Conservation (phyloP, 1,139 yeast species). For the Geotrichum aggregatum region DNA sequence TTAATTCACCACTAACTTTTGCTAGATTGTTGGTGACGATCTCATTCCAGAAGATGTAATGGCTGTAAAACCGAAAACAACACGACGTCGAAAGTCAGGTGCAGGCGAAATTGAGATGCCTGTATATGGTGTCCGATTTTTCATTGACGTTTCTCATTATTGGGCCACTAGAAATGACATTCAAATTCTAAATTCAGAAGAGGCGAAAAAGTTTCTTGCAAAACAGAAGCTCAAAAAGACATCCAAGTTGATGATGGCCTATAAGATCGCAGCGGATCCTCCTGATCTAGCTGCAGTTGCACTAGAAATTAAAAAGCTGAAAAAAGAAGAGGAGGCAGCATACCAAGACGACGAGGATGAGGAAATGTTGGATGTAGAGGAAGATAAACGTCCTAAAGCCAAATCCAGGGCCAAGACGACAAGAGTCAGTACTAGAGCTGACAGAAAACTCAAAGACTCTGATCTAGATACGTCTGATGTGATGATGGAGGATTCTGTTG, state of each 20-base stretch:
- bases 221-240: slow-evolving; percentile 3
- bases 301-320: not conserved
- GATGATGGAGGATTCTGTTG: not conserved
- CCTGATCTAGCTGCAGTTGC: not conserved
- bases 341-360: slow-evolving; percentile 9
- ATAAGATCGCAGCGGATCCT: slow-evolving; percentile 12
- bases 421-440: slow-evolving; percentile 1
- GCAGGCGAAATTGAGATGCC: slow-evolving; percentile 9
- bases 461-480: not conserved
- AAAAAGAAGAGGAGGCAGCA: not conserved
- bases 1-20: not conserved
- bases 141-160: slow-evolving; percentile 33
- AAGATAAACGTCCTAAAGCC: slow-evolving; percentile 13
- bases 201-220: slow-evolving; percentile 4
- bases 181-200: slow-evolving; percentile 7
- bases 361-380: slow-evolving; percentile 8
- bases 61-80: slow-evolving; percentile 31
- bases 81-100: slow-evolving; percentile 21
- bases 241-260: not conserved
- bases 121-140: slow-evolving; percentile 39
- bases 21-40: slow-evolving; percentile 22
- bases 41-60: slow-evolving; percentile 27
- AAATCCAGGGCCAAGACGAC: slow-evolving; percentile 5
- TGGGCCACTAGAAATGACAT: slow-evolving; percentile 33
- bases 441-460: not conserved